A percentile compares a stretch with the other conserved stretches of the same genome.
phyloP scores from a whole-genome alignment of 2,329 filamentous ascomycete genomes.

The Arthrocladium fulminans region DNA sequence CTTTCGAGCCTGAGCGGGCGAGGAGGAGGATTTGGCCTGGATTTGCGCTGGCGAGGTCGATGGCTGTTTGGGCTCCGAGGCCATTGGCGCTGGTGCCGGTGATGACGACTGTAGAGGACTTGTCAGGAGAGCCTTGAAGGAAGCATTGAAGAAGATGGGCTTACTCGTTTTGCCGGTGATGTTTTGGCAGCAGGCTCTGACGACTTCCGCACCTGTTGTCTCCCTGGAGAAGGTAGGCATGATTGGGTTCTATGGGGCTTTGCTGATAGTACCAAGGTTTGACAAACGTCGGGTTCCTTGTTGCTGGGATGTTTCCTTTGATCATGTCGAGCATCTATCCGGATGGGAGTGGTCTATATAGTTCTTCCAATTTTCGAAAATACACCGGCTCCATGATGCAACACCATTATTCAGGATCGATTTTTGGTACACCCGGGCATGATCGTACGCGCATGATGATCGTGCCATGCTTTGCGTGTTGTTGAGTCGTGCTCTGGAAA shows the following conservation, averaged over 20 bases:
- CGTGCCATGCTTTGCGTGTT: not conserved
- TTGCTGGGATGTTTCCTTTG: too few species aligned
- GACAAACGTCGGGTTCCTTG: too few species aligned
- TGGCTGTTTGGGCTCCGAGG: constrained; percentile 24
- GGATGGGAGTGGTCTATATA: too few species aligned
- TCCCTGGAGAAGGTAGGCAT: constrained; percentile 24
- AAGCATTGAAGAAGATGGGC: not conserved
- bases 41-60: constrained; percentile 24
- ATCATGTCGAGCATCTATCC: too few species aligned
- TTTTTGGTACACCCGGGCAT: too few species aligned
- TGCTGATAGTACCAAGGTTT: too few species aligned
- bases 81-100: constrained; percentile 22
- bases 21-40: constrained; percentile 26
- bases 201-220: constrained; percentile 27
- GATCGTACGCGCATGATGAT: too few species aligned
- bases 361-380: too few species aligned
- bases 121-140: not conserved
- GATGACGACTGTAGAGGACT: constrained; percentile 22
- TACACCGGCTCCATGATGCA: too few species aligned
- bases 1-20: constrained; percentile 22
- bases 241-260: constrained; percentile 1
- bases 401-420: too few species aligned
- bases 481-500: not conserved
- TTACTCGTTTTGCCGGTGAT: constrained; percentile 28
- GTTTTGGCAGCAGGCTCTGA: constrained; percentile 23